These are phyloP conservation scores for Neoboletus brunneissimus DNA, from an alignment of 768 basidiomycete species.

Conservation along the genomic window DNA sequence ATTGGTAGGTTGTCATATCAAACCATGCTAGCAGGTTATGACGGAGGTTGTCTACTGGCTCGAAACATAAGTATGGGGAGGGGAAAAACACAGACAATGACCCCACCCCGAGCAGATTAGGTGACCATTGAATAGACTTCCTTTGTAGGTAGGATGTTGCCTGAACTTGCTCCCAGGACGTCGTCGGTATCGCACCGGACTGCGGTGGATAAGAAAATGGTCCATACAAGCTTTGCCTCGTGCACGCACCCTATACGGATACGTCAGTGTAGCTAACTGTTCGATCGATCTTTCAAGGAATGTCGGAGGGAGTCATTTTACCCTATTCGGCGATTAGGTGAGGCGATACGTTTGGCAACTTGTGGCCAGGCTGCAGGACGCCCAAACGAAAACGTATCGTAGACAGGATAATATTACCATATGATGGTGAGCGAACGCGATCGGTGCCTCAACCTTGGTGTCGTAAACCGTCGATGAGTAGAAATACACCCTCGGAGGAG, in stretches of 20 bases:
- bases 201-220: neutral
- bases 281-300: neutral
- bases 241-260: neutral
- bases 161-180: neutral
- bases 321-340: neutral
- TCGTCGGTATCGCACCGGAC: neutral
- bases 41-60: neutral
- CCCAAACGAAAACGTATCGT: neutral
- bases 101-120: neutral
- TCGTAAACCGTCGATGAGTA: neutral
- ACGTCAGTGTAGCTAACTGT: neutral
- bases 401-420: neutral
- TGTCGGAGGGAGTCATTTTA: neutral
- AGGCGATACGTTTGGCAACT: neutral
- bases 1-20: neutral
- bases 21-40: neutral
- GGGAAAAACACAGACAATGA: neutral
- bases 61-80: neutral
- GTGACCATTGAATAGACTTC: neutral
- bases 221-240: neutral
- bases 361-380: neutral
- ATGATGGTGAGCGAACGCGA: neutral
- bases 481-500: neutral
- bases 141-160: neutral
- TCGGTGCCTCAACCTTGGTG: neutral